Evolutionary conservation across 2,329 filamentous ascomycete species (phyloP), one percentile per base, ranked within the genome.

Genomic region (Fusarium miscanthi): DNA sequence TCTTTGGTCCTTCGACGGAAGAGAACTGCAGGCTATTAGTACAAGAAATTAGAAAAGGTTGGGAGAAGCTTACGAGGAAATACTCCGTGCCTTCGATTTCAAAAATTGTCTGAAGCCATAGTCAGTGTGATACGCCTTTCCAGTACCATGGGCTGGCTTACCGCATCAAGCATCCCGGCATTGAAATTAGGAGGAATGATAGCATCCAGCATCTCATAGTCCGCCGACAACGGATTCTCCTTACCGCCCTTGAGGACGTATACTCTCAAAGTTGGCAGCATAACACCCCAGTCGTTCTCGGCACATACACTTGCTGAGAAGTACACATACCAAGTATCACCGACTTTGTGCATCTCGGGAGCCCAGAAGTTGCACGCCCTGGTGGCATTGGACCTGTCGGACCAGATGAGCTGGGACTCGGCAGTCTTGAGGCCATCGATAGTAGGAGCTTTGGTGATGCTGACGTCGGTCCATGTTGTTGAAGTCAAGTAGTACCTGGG

Each of bases 21-120:
- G 53, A 57, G 53, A 46, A 57, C 53, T 57, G 8, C 16, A 3
- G 6, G 1, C 1, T 10, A 1, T 57, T 4, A 57, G 53, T 9
- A 21, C 0, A 16, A 2, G 5, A 6, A 0, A 2, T 12, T 23
- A 1, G 5, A 1, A 13, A 23, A 13, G n/a, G 5, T 7, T 10
- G 6, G 3, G 0, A 3, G 1, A n/a, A 6, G 6, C 53, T n/a
- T 16, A 35, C 53, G 17, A 57, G 53, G 4, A 57, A 46, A 35
- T 57, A 57, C n/a, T 57, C 30, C 0, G 53, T 57, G n/a, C 40
- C 53, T 14, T 57, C 40, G 1, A 57, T 57, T 33, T 35, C 38
- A 57, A 46, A 57, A 23, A 57, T 57, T 0, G 53, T 46, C 53
- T 56, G 3, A 33, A 16, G 9, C 1, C 0, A 21, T 4, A 4